Base-by-base conservation (phyloP, 2,329 filamentous ascomycete genomes). In the Ascochyta clinopodiicola region DNA sequence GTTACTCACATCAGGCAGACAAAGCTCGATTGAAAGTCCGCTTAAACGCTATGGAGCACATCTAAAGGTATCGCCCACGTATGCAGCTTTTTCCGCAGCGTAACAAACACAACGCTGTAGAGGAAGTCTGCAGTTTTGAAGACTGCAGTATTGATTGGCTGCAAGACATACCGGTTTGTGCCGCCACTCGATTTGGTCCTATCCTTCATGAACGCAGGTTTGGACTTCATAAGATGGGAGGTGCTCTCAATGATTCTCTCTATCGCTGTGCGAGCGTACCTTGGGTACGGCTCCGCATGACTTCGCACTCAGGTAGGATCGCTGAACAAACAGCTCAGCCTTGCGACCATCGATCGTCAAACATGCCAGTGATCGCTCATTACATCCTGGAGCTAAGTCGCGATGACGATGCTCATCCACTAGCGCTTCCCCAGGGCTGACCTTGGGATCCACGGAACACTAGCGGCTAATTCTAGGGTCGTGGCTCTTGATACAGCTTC, bases 261-360 rank as follows among this genome's bases (percentile, higher is more conserved):
- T 36, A 10, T 6, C 9, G 5, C 34, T 36, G 34, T 34, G 12
- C n/a, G 15, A 34, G 34, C 19, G 34, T 9, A 17, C 17, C 17
- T 17, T 17, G 17, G 17, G 17, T 36, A 10, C 34, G 15, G 37
- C 13, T 42, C 34, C 38, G 19, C 19, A 35, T 44, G 34, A 35
- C 24, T 25, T 49, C 48, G 25, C 5, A 15, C 32, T 17, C 17
- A 17, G 17, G 17, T 48, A 44, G 44, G 42, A 44, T 19, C 15
- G 25, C 4, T 17, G 17, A 17, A 34, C 45, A 49, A 39, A 19
- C n/a, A 44, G 34, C 39, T 54, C 39, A 49, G 39, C 44, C 51
- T 35, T 44, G 51, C 39, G 15, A 32, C 34, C 27, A 44, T 44
- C 44, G 21, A 24, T 8, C 29, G 17, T 17, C 17, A 17, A 21